Conservation (phyloP, 2,329 filamentous ascomycete species). For the Venturia pyrina region DNA sequence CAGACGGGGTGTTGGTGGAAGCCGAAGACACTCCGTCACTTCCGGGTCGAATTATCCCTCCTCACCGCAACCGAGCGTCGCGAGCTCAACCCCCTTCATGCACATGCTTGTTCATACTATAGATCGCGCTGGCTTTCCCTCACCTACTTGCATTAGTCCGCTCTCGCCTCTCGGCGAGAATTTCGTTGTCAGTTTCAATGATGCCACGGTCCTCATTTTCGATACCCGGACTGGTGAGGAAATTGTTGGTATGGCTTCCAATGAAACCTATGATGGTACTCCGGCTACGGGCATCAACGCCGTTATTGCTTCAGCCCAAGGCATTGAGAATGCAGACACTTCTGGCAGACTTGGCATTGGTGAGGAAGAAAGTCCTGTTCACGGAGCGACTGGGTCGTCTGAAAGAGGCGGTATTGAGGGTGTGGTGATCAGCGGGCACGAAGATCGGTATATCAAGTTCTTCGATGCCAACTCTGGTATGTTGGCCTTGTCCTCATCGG, state of each 20-base stretch:
- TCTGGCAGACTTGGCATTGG: constrained; percentile 26
- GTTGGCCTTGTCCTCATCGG: constrained; percentile 21
- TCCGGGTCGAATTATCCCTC: constrained; percentile 87
- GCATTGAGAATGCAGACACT: constrained; percentile 52
- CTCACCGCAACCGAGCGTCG: constrained; percentile 79
- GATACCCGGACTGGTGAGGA: constrained; percentile 89
- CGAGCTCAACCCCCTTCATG: constrained; percentile 76
- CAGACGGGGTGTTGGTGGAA: constrained; percentile 59
- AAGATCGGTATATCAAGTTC: constrained; percentile 92
- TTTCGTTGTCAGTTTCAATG: constrained; percentile 87
- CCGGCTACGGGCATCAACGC: constrained; percentile 77
- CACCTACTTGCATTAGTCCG: constrained; percentile 86
- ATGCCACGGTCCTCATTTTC: constrained; percentile 83
- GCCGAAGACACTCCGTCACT: constrained; percentile 84
- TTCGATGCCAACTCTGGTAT: constrained; percentile 98
- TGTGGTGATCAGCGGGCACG: constrained; percentile 90
- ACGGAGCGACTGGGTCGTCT: constrained; percentile 73
- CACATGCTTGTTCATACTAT: constrained; percentile 86
- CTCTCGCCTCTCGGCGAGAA: constrained; percentile 73
- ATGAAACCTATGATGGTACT: constrained; percentile 88
- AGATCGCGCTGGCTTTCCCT: constrained; percentile 55
- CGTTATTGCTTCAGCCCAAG: constrained; percentile 76
- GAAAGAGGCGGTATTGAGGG: constrained; percentile 70
- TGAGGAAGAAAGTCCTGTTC: constrained; percentile 64
- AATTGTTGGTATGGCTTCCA: constrained; percentile 82